phyloP scores from a whole-genome alignment of 2,329 filamentous ascomycete species.

The Samsoniella hepiali region DNA sequence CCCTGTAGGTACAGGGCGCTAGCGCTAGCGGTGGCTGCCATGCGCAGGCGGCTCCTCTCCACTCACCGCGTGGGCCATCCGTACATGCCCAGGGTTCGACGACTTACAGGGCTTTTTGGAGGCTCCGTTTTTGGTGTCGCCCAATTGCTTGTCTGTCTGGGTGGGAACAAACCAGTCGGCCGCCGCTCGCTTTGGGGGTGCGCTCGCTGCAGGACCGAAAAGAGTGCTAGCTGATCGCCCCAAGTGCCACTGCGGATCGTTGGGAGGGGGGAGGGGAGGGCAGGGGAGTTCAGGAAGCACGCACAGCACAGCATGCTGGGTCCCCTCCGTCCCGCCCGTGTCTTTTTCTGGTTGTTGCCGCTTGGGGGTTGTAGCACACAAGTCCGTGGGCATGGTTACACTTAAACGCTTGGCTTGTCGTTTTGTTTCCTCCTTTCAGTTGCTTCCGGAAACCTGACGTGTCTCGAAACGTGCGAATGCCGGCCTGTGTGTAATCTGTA shows the following conservation, averaged over 20 bases:
- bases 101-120: not conserved
- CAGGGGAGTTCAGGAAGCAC: not conserved
- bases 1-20: not conserved
- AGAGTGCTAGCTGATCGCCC: not conserved
- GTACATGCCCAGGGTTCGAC: not conserved
- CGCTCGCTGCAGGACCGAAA: not conserved
- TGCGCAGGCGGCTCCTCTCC: not conserved
- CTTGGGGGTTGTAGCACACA: not conserved
- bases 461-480: not conserved
- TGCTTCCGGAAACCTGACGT: not conserved
- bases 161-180: not conserved
- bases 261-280: not conserved
- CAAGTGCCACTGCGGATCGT: slow-evolving; percentile 6
- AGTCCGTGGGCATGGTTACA: not conserved
- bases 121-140: not conserved
- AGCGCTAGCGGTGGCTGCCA: not conserved
- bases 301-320: not conserved
- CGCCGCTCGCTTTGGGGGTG: too few relatives aligned
- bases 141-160: not conserved
- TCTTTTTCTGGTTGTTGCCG: not conserved
- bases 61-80: not conserved
- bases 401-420: not conserved
- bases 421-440: not conserved
- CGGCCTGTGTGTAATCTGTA: too few relatives aligned
- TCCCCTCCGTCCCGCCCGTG: not conserved